These are phyloP conservation scores for Trichoderma sp. DNA, from an alignment of 2,329 filamentous ascomycete species.

Conservation along the genomic window DNA sequence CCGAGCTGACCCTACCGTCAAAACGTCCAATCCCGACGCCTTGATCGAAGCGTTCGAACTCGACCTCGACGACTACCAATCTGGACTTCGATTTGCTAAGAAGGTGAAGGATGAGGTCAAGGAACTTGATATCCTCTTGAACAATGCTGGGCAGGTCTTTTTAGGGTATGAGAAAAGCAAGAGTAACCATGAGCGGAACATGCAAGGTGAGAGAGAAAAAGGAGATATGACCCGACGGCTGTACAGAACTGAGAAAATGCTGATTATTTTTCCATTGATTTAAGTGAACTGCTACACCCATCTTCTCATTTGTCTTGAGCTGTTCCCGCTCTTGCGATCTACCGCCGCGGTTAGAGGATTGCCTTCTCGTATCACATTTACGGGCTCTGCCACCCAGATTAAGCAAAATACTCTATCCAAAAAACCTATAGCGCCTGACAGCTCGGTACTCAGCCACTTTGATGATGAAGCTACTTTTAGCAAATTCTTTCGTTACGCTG, in stretches of 20 bases:
- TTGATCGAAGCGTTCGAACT: slow-evolving; percentile 1
- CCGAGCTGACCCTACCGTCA: neutral
- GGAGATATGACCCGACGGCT: neutral
- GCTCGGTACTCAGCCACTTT: neutral
- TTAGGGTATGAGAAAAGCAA: neutral
- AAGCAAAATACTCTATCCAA: slow-evolving; percentile 1
- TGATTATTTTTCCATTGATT: neutral
- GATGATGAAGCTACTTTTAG: neutral
- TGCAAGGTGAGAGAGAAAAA: neutral
- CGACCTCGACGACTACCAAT: slow-evolving; percentile 5
- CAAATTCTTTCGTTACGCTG: neutral
- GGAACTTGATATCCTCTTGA: slow-evolving; percentile 2
- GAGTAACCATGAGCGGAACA: neutral
- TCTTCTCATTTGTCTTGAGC: slow-evolving; percentile 1
- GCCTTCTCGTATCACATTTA: neutral
- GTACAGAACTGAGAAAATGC: neutral
- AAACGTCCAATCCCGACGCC: neutral
- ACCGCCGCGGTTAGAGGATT: neutral
- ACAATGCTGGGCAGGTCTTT: slow-evolving; percentile 1
- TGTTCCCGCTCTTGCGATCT: neutral
- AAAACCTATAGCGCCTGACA: neutral
- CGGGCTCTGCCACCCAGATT: neutral
- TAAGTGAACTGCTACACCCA: slow-evolving; percentile 10
- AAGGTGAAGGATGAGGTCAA: slow-evolving; percentile 1
- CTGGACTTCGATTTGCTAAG: neutral